Percentiles rank a stretch among this genome's conserved stretches.
These are phyloP conservation scores for Phytophthora colocasiae DNA, from an alignment of 352 stramenopile genomes.

Conservation along the genomic window DNA sequence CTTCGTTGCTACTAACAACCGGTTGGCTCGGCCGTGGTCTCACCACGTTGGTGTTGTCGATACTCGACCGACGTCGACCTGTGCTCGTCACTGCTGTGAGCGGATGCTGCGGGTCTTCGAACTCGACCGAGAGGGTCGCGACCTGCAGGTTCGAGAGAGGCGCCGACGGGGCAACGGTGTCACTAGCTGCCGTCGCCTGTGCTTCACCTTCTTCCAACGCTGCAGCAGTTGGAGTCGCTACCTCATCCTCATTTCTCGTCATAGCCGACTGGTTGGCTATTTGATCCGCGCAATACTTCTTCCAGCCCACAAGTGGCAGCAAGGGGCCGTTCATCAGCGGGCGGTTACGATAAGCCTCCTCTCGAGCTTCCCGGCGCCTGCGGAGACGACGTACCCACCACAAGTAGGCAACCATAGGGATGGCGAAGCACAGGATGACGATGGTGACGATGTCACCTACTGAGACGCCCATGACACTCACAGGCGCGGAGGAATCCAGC, in stretches of 20 bases:
- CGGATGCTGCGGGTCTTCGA: conserved; percentile 40
- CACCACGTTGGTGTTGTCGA: conserved; percentile 35
- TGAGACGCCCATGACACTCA: conserved; percentile 33
- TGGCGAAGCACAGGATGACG: conserved; percentile 34
- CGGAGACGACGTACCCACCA: conserved; percentile 21
- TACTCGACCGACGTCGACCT: conserved; percentile 29
- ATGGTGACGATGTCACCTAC: conserved; percentile 36
- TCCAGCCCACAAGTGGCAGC: conserved; percentile 43
- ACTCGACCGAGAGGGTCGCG: conserved; percentile 33
- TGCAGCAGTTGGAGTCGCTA: conserved; percentile 7
- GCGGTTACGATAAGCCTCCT: conserved; percentile 20
- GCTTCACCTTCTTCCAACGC: neutral
- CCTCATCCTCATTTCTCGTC: neutral
- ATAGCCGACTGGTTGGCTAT: conserved; percentile 34
- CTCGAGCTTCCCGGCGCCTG: conserved; percentile 9
- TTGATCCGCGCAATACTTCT: conserved; percentile 33
- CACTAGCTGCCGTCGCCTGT: neutral
- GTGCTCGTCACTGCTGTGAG: conserved; percentile 38
- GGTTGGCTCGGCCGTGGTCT: conserved; percentile 21
- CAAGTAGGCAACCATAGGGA: conserved; percentile 31
- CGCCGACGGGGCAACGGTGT: neutral
- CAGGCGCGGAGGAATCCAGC: conserved; percentile 10
- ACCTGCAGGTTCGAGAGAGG: conserved; percentile 30
- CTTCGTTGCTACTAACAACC: conserved; percentile 7
- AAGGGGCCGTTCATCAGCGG: conserved; percentile 28